phyloP scores from a whole-genome alignment of 2,329 filamentous ascomycete species.

The Microdochium nivale region DNA sequence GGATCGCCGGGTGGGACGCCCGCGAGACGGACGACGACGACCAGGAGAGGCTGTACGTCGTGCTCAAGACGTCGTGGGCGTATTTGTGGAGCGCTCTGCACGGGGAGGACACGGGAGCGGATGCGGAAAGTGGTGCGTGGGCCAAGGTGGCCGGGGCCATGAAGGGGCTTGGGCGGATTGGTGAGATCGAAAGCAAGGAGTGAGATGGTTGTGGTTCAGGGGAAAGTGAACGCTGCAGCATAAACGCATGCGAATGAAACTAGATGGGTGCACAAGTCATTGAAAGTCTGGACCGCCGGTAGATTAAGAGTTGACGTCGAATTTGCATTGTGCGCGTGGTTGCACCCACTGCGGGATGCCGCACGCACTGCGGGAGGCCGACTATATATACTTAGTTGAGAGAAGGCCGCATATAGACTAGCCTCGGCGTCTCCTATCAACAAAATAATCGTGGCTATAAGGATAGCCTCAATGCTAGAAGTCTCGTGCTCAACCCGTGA shows the following conservation, averaged over 20 bases:
- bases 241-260: no score
- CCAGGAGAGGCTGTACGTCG: slow-evolving; percentile 20
- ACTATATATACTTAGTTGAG: background rate
- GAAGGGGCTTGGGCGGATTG: slow-evolving; percentile 13
- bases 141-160: slow-evolving; percentile 17
- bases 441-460: no score
- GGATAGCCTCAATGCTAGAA: no score
- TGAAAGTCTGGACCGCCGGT: no score
- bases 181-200: slow-evolving; percentile 20
- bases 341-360: background rate
- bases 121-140: slow-evolving; percentile 12
- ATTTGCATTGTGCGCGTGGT: no score
- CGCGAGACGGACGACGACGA: slow-evolving; percentile 24
- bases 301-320: no score
- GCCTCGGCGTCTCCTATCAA: background rate
- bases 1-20: slow-evolving; percentile 27
- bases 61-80: slow-evolving; percentile 28
- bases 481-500: no score
- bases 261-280: no score
- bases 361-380: background rate
- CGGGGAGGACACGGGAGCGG: slow-evolving; percentile 14
- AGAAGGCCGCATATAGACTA: background rate
- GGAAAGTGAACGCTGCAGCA: no score
- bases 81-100: slow-evolving; percentile 27
- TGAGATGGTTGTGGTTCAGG: background rate